Base-by-base conservation (phyloP, 257 asterid species). In the Gynochthodes officinalis region DNA sequence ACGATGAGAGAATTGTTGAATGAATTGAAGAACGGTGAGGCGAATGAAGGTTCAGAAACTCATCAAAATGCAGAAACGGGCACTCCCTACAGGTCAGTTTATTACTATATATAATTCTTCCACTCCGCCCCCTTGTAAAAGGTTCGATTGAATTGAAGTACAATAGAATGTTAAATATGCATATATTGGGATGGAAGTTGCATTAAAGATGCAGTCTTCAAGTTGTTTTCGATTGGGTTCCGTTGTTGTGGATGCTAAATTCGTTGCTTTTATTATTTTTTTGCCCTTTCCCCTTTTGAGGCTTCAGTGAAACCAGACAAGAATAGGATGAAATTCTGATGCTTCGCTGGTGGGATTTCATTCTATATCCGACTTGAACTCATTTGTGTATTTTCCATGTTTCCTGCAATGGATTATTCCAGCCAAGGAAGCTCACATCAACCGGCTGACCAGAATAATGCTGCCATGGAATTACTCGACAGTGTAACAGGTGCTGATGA, bases 1-100 rank as follows among this genome's bases (percentile, higher is more conserved):
- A 95, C 98, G 49, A 92, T 95, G 99, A 83, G 98, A 73, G 99
- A 95, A 77, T 84, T 95, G 83, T 83, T 95, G 83, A 85, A 83
- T 78, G 96, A 92, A 70, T 83, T 92, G 94, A 92, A 90, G 94
- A 92, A 73, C 48, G 95, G 90, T 18, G 96, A 89, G 77, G 77
- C 78, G 15, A 78, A 79, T 77, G 86, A 73, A 16, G 84, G 77
- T 63, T 19, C 81, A 9, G 82, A 59, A 46, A 37, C 77, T 21
- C 87, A 85, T 58, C 81, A 73, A 30, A 79, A 82, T 71, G 92
- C 86, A 57, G 68, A 63, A 63, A 83, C 67, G 7, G 88, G 74
- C 69, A 87, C 97, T 74, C 97, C 98, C 77, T 83, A 46, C 9
- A 90, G 99, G 99, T 94, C 33, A 18, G 66, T 66, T 64, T 4